Evolutionary conservation across 2,329 filamentous ascomycete genomes (phyloP), one percentile per base, ranked within the genome.

Genomic region (Diplodia scrobiculata): DNA sequence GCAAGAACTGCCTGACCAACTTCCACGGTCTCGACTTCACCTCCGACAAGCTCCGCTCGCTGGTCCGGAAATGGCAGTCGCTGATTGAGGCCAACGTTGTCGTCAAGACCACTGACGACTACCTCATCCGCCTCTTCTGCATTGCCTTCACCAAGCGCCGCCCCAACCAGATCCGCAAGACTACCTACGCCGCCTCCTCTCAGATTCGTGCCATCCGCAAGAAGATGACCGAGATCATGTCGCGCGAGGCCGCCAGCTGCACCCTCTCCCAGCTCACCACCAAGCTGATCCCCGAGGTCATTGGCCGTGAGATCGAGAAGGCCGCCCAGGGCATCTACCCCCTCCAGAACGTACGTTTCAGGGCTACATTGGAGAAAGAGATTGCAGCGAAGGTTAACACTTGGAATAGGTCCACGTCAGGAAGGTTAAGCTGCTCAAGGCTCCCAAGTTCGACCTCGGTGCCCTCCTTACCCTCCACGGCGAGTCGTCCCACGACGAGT

Each of bases 11-110:
- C 86, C 85, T 99, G 83, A 98, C 95, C 87, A 97, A 97, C 89
- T 99, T 99, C 91, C 93, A 99, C 89, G 95, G 95, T 76, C 89
- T 99, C 81, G 95, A 99, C 86, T 98, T 99, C 90, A 99, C 95
- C 80, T 97, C 95, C 76, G 95, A 99, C 89, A 99, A 99, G 89
- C 90, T 99, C 77, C 91, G 95, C 80, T 98, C 95, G 71, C 90
- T 99, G 73, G 95, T 99, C 76, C 93, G 95, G 86, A 99, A 99
- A 87, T 99, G 95, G 95, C 95, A 99, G 85, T 90, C 93, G 71
- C 87, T 99, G 79, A 98, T 99, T 75, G 95, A 99, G 89, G 95
- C 95, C 86, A 99, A 99, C 83, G 89, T 98, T 79, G 97, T 96
- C 73, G 93, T 99, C 87, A 98, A 98, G 91, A 98, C 95, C 77